phyloP scores from a whole-genome alignment of 257 asterid species.

The Solanum virginianum region DNA sequence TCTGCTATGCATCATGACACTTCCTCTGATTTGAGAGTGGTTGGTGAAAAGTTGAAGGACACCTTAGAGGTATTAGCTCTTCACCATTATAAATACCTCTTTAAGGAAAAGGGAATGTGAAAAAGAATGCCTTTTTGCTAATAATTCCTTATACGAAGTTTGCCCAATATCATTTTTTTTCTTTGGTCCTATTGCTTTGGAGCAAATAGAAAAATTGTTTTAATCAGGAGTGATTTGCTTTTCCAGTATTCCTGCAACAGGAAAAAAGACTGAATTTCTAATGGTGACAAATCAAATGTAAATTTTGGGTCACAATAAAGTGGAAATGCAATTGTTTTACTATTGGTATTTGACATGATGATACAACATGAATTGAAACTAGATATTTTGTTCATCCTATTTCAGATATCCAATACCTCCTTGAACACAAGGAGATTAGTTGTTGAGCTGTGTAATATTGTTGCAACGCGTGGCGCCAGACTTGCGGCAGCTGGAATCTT shows the following conservation, averaged over 20 bases:
- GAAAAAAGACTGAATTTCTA: not conserved
- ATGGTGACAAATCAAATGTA: not conserved
- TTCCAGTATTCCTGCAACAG: not conserved
- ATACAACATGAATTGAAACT: not conserved
- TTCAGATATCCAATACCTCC: constrained; percentile 42
- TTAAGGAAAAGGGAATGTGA: not conserved
- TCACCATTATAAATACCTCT: not conserved
- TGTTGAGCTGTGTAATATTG: constrained; percentile 40
- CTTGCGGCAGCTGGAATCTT: constrained; percentile 52
- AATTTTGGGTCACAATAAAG: not conserved
- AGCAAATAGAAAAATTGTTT: not conserved
- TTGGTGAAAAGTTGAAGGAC: constrained; percentile 39
- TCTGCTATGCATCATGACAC: constrained; percentile 74
- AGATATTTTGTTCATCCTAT: not conserved
- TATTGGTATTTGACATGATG: not conserved
- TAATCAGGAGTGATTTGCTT: not conserved
- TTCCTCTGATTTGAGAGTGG: constrained; percentile 44
- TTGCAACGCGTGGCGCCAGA: constrained; percentile 58
- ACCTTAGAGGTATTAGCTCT: constrained; percentile 30
- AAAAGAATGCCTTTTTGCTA: not conserved
- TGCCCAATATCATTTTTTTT: not conserved
- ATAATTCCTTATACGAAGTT: not conserved
- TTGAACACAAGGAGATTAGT: constrained; percentile 28
- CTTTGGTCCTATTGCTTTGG: not conserved
- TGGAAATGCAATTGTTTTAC: not conserved